Base-by-base conservation (phyloP, 768 basidiomycete genomes). In the Panellus pusillus region DNA sequence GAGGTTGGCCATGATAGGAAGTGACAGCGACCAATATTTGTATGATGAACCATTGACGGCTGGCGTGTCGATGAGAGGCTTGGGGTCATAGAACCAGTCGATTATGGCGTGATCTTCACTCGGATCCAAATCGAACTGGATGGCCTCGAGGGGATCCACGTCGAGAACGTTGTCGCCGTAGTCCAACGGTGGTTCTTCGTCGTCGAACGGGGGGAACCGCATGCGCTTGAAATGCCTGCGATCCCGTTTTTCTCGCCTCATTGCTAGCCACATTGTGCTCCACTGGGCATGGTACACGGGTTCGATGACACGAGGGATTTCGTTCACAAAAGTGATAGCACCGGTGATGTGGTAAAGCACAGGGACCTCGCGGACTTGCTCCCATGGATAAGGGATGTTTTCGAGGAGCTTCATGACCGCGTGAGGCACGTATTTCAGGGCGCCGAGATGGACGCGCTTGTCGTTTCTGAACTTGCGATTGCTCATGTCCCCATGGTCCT, bases 221-320 rank as follows among this genome's bases (percentile, higher is more conserved):
- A 99, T 98, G 42, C 97, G 92, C 77, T 99, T 99, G 79, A 99
- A 99, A 71, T 99, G 97, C 54, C 96, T 78, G 68, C 97, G 90
- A 69, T 99, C 97, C 52, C 97, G 84, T 78, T 99, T 99, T 75
- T 99, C 97, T 57, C 97, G 78, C 55, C 97, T 81, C 97, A 99
- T 99, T 11, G 97, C 96, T 42, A 99, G 77, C 97, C 97, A 99
- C 97, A 99, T 99, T 6, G 92, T 91, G 67, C 93, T 95, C 97
- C 97, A 99, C 66, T 98, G 97, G 1, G 97, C 93, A 69, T 99
- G 97, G 71, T 97, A 98, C 9, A 99, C 83, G 6, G 97, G 97
- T 69, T 98, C 97, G 57, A 98, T 90, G 62, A 99, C 84, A 43
- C 93, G 88, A 39, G 97, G 97, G 36, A 98, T 89, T 70, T 98